Base-by-base conservation (phyloP, 2,329 filamentous ascomycete species). In the Incumbomyces delicatus region DNA sequence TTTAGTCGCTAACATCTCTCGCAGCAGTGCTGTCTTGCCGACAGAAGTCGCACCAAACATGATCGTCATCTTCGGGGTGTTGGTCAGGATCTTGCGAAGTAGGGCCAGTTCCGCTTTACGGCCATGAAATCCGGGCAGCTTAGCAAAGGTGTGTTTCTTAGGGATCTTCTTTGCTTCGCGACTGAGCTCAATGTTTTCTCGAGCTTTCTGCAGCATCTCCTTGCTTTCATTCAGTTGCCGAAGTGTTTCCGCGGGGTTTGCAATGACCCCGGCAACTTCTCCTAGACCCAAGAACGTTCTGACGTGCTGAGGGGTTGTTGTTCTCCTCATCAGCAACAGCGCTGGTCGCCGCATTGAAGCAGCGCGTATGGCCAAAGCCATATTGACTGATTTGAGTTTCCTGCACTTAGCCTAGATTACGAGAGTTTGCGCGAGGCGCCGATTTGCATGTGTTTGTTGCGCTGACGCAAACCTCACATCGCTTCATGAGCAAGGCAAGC, bases 241-340 rank as follows among this genome's bases (percentile, higher is more conserved):
- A 4, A 46, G 44, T 11, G 44, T 46, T 27, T 46, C 44, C 16
- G 44, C 44, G 3, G 44, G 44, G 18, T 46, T 40, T 16, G 44
- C 34, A 14, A 46, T 39, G 6, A 46, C 44, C 13, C 44, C 36
- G 10, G 31, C 27, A 14, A 46, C 27, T 30, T 46, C 27, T 13
- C 44, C 44, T n/a, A 46, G 44, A 20, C 44, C 44, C 20, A 46
- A 32, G 37, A 46, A 46, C 10, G 44, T 32, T 33, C 40, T 42
- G 8, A 4, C 8, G 4, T 27, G 22, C 8, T 27, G 22, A 27
- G 4, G 22, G 22, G 22, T 27, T 8, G 22, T 27, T 27, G 22
- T 8, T 27, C 22, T 4, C 5, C 22, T 27, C 8, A 27, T 27
- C 22, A 27, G 22, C 8, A 8, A 27, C 8, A 27, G 22, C 22